phyloP scores from a whole-genome alignment of 2,329 filamentous ascomycete species.

The Thermothelomyces thermophilus region DNA sequence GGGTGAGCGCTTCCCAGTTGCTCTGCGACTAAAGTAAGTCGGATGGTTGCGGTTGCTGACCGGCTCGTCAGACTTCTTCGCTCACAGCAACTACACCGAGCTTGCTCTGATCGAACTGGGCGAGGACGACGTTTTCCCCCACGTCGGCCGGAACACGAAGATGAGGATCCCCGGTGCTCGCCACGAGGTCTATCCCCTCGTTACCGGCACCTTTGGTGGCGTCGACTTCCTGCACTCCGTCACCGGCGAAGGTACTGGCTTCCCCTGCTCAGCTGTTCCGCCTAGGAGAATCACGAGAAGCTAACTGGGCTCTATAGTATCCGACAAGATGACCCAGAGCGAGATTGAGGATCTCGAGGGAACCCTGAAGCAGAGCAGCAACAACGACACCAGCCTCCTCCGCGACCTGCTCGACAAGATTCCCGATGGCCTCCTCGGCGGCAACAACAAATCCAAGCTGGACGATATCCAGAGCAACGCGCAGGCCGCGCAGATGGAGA shows the following conservation, averaged over 20 bases:
- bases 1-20: no score
- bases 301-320: conserved; percentile 43
- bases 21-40: no score
- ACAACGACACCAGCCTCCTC: conserved; percentile 65
- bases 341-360: conserved; percentile 85
- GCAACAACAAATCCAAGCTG: conserved; percentile 66
- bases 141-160: conserved; percentile 70
- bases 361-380: conserved; percentile 60
- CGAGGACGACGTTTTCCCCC: conserved; percentile 74
- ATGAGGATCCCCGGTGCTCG: conserved; percentile 62
- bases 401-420: conserved; percentile 76
- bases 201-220: conserved; percentile 90
- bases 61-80: conserved; percentile 65
- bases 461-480: conserved; percentile 75
- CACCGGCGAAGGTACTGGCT: conserved; percentile 51
- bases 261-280: not conserved
- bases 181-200: conserved; percentile 65
- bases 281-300: not conserved
- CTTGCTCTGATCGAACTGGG: conserved; percentile 82
- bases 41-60: not conserved
- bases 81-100: conserved; percentile 90
- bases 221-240: conserved; percentile 93
- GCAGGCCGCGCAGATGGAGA: conserved; percentile 66
- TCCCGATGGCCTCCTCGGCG: conserved; percentile 72
- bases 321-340: conserved; percentile 84